Evolutionary conservation across 2,329 filamentous ascomycete genomes (phyloP), one percentile per base, ranked within the genome.

Genomic region (Onygenales sp.): DNA sequence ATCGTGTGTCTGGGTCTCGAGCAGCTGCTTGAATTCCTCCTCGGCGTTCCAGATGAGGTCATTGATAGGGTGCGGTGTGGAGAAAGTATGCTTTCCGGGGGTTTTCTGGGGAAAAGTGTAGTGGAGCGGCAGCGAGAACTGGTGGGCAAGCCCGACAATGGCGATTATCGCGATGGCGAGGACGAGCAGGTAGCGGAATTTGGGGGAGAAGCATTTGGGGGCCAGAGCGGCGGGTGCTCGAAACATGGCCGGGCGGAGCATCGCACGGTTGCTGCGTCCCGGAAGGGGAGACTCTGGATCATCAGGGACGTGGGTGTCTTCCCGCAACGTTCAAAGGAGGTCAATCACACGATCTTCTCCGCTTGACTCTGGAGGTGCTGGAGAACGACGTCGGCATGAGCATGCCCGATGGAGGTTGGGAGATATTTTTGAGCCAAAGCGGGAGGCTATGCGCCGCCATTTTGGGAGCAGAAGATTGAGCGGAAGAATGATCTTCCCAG

Each of bases 1-100:
- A 13, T 64, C 64, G 38, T 62, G 59, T 6, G 69, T 68, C 54
- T 73, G 65, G 51, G 68, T 67, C 7, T 14, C 33, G 3, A 55
- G 46, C 6, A 63, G 48, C 8, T 45, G 42, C 6, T 41, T 38
- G 44, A 59, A 54, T 42, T 60, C 55, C n/a, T 50, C 44, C 21
- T 60, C 49, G 10, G 59, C 60, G 4, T 49, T 50, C 39, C 48
- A 36, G 8, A 63, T 58, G 8, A 63, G 50, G n/a, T 51, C 41
- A 36, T 61, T 58, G 32, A 62, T 61, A 0, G 60, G 60, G 51
- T 61, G 47, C 2, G 36, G 27, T 6, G 27, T 43, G 48, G 48
- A 41, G 38, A 50, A 50, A 21, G 27, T 35, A 33, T 50, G 36
- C 33, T 10, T 32, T 8, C 2, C 7, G 13, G 45, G 14, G n/a